Conservation (phyloP, 768 basidiomycete genomes). For the Leccinum subgranulosum region DNA sequence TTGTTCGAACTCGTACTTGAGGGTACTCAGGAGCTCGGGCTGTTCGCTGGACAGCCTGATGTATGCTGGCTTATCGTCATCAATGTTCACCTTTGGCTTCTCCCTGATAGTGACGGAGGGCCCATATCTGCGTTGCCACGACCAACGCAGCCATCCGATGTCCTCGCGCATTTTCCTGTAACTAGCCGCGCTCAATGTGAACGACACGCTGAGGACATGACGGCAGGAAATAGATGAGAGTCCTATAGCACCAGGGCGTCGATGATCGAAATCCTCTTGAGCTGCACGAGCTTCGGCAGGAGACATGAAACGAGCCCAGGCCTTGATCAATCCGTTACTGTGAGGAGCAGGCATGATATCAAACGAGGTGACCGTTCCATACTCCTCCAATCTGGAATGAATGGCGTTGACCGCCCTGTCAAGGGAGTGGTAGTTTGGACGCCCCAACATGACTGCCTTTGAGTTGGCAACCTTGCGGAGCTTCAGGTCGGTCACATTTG, state of each 20-base stretch:
- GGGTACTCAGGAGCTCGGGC: constrained; percentile 45
- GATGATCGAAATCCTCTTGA: constrained; percentile 43
- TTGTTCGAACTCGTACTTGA: constrained; percentile 62
- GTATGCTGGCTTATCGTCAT: constrained; percentile 21
- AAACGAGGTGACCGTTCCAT: constrained; percentile 40
- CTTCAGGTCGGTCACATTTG: constrained; percentile 37
- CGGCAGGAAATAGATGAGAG: constrained; percentile 46
- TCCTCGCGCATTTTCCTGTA: constrained; percentile 44
- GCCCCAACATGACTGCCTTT: constrained; percentile 50
- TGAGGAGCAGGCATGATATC: constrained; percentile 52
- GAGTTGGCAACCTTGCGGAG: constrained; percentile 46
- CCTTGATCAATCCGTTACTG: constrained; percentile 44
- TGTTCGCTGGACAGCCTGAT: constrained; percentile 53
- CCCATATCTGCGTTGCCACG: constrained; percentile 31
- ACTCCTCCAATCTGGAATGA: constrained; percentile 34
- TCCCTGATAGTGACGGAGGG: constrained; percentile 31
- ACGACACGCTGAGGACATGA: constrained; percentile 53
- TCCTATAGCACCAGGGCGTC: constrained; percentile 45
- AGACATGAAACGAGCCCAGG: constrained; percentile 54
- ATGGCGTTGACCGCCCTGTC: constrained; percentile 37
- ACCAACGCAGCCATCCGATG: constrained; percentile 42
- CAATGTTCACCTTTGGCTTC: constrained; percentile 4
- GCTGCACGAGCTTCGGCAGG: constrained; percentile 51
- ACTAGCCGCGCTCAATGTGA: constrained; percentile 36
- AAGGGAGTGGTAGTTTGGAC: constrained; percentile 42